These are phyloP conservation scores for Boletus rubroflammeus DNA, from an alignment of 768 basidiomycete genomes.

Conservation along the genomic window DNA sequence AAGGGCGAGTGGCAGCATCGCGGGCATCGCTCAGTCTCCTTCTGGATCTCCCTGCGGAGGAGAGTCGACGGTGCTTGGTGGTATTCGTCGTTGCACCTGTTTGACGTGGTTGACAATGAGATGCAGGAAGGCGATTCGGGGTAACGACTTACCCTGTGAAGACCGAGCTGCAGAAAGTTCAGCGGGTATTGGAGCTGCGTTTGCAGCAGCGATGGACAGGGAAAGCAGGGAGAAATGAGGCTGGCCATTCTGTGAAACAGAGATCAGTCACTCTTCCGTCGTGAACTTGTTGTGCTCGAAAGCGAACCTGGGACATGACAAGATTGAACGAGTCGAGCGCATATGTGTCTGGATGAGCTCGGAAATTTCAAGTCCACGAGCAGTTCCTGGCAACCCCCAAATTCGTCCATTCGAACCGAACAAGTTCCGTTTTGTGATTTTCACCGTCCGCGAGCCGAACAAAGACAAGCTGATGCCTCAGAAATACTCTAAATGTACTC, in stretches of 20 bases:
- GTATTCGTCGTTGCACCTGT: constrained; percentile 32
- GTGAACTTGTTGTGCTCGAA: background rate
- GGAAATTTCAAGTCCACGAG: constrained; percentile 19
- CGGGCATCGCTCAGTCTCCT: constrained; percentile 75
- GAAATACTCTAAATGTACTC: no score
- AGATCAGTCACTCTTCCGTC: background rate
- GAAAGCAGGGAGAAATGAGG: constrained; percentile 53
- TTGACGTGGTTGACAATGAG: background rate
- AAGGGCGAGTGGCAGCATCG: constrained; percentile 70
- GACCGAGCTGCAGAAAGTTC: constrained; percentile 16
- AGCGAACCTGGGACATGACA: constrained; percentile 25
- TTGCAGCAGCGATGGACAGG: constrained; percentile 60
- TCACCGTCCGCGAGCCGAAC: background rate
- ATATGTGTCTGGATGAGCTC: constrained; percentile 5
- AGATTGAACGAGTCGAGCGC: background rate
- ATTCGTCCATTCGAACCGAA: constrained; percentile 19
- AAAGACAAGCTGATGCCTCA: background rate
- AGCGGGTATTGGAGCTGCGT: constrained; percentile 44
- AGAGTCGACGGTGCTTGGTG: constrained; percentile 61
- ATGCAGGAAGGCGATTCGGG: background rate
- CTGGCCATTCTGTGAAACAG: constrained; percentile 9
- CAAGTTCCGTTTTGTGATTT: background rate
- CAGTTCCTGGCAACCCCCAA: constrained; percentile 23
- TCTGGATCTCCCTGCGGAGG: constrained; percentile 66
- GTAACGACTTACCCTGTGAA: constrained; percentile 15